Percentiles rank a stretch among this genome's conserved stretches.
Evolutionary conservation across 116 monocot genomes (phyloP).

Genomic region (Zostera marina): DNA sequence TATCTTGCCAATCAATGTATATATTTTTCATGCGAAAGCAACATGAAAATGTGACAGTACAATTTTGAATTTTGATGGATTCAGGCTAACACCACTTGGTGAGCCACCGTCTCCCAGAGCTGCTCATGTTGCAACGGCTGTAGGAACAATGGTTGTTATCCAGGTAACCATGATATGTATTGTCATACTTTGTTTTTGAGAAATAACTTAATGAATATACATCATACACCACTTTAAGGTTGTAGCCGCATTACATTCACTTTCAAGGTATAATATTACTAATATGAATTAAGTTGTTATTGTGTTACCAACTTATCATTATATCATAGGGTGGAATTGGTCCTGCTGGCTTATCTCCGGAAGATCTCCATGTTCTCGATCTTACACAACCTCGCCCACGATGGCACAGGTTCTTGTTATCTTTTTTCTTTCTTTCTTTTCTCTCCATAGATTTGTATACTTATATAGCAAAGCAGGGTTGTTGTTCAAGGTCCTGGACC

Average conservation of each 20-base stretch:
- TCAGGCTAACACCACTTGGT: constrained; percentile 89
- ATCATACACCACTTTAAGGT: neutral
- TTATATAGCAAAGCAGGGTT: constrained; percentile 35
- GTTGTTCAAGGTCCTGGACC: constrained; percentile 99
- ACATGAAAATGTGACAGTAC: neutral
- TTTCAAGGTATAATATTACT: neutral
- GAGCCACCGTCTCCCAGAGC: constrained; percentile 98
- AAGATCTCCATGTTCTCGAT: constrained; percentile 98
- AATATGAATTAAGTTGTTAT: neutral
- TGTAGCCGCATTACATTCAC: neutral
- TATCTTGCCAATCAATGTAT: too few relatives aligned
- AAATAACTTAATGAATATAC: too few relatives aligned
- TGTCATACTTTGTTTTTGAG: neutral
- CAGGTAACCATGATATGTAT: constrained; percentile 46
- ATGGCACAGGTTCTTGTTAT: constrained; percentile 80
- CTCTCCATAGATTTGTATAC: neutral
- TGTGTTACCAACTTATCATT: neutral
- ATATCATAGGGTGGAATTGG: constrained; percentile 89
- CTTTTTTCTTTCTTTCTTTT: neutral
- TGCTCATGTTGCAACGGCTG: constrained; percentile 99
- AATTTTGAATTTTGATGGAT: neutral
- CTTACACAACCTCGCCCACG: constrained; percentile 94
- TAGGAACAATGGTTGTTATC: constrained; percentile 99
- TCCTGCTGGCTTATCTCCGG: constrained; percentile 93
- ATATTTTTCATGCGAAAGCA: neutral